A percentile compares a stretch with the other conserved stretches of the same genome.
Conservation (phyloP, 1,284 basidiomycete genomes). For the Peniophora sp. region DNA sequence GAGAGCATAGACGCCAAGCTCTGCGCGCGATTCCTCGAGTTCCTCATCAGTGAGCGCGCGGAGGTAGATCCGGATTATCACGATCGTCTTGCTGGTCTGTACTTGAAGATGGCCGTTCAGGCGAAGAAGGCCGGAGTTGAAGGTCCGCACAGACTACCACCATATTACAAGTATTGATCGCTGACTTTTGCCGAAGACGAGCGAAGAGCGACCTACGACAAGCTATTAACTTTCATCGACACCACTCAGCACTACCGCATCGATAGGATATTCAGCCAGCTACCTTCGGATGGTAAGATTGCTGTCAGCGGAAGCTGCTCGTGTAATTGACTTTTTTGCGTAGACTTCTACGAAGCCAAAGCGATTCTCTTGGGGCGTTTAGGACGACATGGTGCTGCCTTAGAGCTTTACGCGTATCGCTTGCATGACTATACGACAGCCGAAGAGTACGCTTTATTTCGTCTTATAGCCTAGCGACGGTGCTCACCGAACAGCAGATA, state of each 20-base stretch:
- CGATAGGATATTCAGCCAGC: conserved; percentile 70
- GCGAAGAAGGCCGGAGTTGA: conserved; percentile 49
- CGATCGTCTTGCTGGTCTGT: conserved; percentile 83
- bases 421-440: conserved; percentile 79
- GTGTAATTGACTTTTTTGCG: conserved; percentile 4
- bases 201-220: conserved; percentile 45
- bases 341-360: conserved; percentile 80
- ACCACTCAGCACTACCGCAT: conserved; percentile 67
- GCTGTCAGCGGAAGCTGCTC: neutral
- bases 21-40: conserved; percentile 82
- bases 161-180: neutral
- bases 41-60: conserved; percentile 67
- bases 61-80: conserved; percentile 72
- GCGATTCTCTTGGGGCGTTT: conserved; percentile 87
- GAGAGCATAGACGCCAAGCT: conserved; percentile 61
- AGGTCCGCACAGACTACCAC: conserved; percentile 27
- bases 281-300: conserved; percentile 66
- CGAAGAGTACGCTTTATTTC: conserved; percentile 60
- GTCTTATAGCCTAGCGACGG: neutral
- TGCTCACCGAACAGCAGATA: conserved; percentile 44
- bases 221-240: conserved; percentile 74
- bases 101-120: conserved; percentile 57
- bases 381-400: conserved; percentile 86
- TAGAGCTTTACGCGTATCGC: conserved; percentile 88
- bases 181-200: conserved; percentile 25